Percentiles rank a stretch among this genome's conserved stretches.
phyloP scores from a whole-genome alignment of 2,329 filamentous ascomycete species.

The Emergomyces pasteurianus region DNA sequence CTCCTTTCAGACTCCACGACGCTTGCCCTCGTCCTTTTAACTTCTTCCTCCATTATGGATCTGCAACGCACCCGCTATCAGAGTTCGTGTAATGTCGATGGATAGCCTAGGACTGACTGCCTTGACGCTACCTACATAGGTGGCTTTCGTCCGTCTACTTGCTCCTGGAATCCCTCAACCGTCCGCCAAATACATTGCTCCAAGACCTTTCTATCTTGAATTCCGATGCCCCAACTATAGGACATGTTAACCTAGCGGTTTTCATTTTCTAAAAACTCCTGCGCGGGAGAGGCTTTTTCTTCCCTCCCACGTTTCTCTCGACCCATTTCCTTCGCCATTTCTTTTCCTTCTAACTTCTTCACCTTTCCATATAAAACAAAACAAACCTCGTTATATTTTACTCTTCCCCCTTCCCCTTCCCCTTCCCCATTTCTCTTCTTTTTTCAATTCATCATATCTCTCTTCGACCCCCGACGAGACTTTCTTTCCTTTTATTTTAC shows the following conservation, averaged over 20 bases:
- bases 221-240: neutral
- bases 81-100: constrained; percentile 1
- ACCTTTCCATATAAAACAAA: neutral
- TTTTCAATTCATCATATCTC: neutral
- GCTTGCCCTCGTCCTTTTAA: neutral
- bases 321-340: neutral
- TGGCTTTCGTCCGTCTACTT: neutral
- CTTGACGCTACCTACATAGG: neutral
- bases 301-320: neutral
- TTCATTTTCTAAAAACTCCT: neutral
- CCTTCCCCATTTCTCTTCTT: neutral
- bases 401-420: neutral
- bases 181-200: neutral
- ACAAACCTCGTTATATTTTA: neutral
- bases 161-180: neutral
- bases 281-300: neutral
- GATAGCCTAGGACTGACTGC: neutral
- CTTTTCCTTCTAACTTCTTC: neutral
- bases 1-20: neutral
- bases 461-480: neutral
- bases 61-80: neutral
- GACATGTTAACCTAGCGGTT: neutral
- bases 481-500: neutral
- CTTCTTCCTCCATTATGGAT: constrained; percentile 1
- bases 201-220: neutral